A percentile compares a stretch with the other conserved stretches of the same genome.
These are phyloP conservation scores for Panaeolus cyanescens DNA, from an alignment of 768 basidiomycete genomes.

Conservation along the genomic window DNA sequence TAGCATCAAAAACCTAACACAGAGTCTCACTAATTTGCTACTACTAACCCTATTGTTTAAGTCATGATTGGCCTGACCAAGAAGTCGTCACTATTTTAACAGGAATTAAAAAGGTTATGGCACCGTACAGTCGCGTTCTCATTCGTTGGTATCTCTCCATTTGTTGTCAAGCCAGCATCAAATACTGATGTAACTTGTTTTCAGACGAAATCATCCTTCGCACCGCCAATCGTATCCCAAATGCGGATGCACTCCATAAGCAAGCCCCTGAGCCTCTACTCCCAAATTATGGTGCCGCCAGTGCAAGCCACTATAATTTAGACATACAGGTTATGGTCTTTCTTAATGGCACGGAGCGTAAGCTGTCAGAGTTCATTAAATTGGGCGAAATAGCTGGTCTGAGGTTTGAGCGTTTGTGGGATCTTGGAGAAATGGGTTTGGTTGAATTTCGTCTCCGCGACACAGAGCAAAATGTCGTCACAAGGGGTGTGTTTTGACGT, in stretches of 20 bases:
- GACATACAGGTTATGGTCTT: slow-evolving; percentile 48
- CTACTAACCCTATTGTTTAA: too few species aligned
- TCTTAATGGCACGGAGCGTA: slow-evolving; percentile 45
- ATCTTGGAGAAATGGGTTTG: not conserved
- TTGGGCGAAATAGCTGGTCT: slow-evolving; percentile 20
- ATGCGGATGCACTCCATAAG: not conserved
- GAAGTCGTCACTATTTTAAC: too few species aligned
- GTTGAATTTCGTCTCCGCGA: not conserved
- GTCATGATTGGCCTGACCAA: too few species aligned
- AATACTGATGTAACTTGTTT: too few species aligned
- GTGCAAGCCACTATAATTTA: slow-evolving; percentile 39
- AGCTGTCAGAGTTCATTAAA: slow-evolving; percentile 37
- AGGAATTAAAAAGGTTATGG: too few species aligned
- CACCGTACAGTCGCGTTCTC: too few species aligned
- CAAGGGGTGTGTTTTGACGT: too few species aligned
- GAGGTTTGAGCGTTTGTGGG: not conserved
- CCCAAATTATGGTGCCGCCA: slow-evolving; percentile 47
- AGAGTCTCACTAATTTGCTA: too few species aligned
- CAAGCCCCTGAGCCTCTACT: slow-evolving; percentile 47
- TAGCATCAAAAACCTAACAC: too few species aligned
- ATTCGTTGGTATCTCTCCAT: too few species aligned
- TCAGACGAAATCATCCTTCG: slow-evolving; percentile 42
- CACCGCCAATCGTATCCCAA: slow-evolving; percentile 19
- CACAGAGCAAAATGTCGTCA: too few species aligned
- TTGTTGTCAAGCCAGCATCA: too few species aligned